Conservation (phyloP, 2,329 filamentous ascomycete species). For the Sordariomycetes sp. region DNA sequence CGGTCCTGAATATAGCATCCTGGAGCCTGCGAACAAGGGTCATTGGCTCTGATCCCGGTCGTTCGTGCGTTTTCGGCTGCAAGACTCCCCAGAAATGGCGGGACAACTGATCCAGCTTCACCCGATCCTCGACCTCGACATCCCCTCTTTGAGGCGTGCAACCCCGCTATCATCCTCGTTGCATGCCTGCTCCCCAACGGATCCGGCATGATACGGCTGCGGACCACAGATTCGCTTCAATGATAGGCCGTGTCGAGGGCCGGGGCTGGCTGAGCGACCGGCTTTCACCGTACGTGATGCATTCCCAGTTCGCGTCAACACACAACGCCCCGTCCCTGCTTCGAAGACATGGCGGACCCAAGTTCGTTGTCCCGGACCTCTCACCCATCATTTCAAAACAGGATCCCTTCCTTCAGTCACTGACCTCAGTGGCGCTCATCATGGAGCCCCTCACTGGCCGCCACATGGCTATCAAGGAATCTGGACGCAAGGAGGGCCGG, state of each 20-base stretch:
- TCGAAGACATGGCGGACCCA: not conserved
- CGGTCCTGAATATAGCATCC: not conserved
- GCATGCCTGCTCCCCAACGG: not conserved
- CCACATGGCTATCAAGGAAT: not conserved
- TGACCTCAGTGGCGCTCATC: not conserved
- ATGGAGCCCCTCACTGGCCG: not conserved
- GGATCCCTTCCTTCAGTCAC: not conserved
- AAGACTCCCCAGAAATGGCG: not conserved
- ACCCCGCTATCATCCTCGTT: not conserved
- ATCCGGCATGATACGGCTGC: not conserved
- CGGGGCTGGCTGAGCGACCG: not conserved
- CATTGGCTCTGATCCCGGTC: not conserved
- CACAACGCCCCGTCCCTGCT: not conserved
- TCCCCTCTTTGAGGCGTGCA: not conserved
- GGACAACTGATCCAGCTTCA: not conserved
- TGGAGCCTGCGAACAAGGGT: not conserved
- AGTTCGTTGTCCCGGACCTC: not conserved
- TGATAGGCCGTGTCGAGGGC: not conserved
- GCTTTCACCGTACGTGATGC: not conserved
- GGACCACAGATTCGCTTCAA: not conserved
- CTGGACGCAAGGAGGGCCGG: not conserved
- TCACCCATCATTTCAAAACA: not conserved
- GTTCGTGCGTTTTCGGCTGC: not conserved
- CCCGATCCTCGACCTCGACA: not conserved
- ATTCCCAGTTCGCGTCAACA: not conserved